Evolutionary conservation across 2,329 filamentous ascomycete genomes (phyloP), one percentile per base, ranked within the genome.

Genomic region (Phoma sp.): DNA sequence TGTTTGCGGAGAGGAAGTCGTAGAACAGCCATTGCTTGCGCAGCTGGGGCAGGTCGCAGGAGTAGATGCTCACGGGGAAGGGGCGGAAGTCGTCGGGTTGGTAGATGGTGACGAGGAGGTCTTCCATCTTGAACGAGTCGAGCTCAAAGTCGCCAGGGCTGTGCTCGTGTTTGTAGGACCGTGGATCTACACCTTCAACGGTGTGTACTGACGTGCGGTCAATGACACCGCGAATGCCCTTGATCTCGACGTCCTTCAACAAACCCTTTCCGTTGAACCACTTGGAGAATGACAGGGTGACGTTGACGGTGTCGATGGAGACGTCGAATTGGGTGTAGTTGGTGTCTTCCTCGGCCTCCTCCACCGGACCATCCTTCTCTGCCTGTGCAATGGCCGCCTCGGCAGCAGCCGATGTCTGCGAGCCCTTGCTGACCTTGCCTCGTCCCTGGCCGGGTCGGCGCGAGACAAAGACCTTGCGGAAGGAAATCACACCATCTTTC

Each of bases 261-360:
- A 96, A 82, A 0, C 95, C 95, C 74, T 93, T 97, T 18, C 95
- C 93, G 65, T 96, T 98, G 86, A 96, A 96, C 95, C 95, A 99
- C 72, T 97, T 98, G n/a, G 92, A 83, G 65, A 99, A 98, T 0
- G 95, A 99, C 21, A 99, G 76, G 0, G 93, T 98, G 34, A 99
- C 93, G 68, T 99, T 96, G 57, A 99, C 91, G 0, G 91, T 96
- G 59, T 95, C 91, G 54, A 99, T 91, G 0, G 92, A 96, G 14
- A 99, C 81, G 69, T 99, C 95, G 65, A 97, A 99, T 65, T 99
- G 95, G 0, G 93, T 97, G 74, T 98, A 99, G 71, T 99, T 99
- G 15, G 91, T 92, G 70, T 98, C 93, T 68, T 98, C 93, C 53
- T 87, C 84, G 21, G 38, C 47, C 1, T 42, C 54, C 15, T 59